Base-by-base conservation (phyloP, 1,284 basidiomycete species). In the Trichosporon asahii region DNA sequence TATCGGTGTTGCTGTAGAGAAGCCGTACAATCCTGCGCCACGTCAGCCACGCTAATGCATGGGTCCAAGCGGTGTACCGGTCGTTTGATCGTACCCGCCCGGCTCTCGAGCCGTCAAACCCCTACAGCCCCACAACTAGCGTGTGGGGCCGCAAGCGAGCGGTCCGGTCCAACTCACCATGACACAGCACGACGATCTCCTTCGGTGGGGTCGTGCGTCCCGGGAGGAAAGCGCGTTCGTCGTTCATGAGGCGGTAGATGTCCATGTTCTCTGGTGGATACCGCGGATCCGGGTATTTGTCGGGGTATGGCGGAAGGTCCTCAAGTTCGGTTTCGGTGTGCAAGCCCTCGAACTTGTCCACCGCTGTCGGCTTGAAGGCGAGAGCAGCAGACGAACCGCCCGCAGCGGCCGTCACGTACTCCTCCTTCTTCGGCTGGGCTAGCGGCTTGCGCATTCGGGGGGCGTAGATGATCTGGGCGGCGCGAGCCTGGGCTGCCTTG, bases 121-220 rank as follows among this genome's bases (percentile, higher is more conserved):
- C 49, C 65, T n/a, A 27, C 8, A 57, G 27, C 65, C 65, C 65
- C 65, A 66, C 65, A 35, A 55, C 33, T 53, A 61, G 57, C 11
- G 27, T 61, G 57, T 61, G 57, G 57, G 57, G 57, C 57, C 57
- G 57, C 65, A 63, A 61, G 27, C 57, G 29, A 61, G 15, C 15
- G n/a, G 27, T 31, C 14, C 27, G 29, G 27, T 33, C 11, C 21
- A 68, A 82, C 88, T 80, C 80, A 94, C 95, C 95, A 84, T 99
- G 96, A 78, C 94, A 98, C 15, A 99, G 87, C 0, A 97, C 94
- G 73, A 99, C 91, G 2, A 95, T 94, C 81, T 94, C 89, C 14
- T 93, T 87, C 0, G 96, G 96, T 6, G 87, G 87, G 69, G 92
- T 87, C 27, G 93, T 77, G 1, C 91, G 68, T 3, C 78, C 77